Percentiles rank a stretch among this genome's conserved stretches.
Evolutionary conservation across 2,329 filamentous ascomycete genomes (phyloP).

Genomic region (Aureobasidium sp.): DNA sequence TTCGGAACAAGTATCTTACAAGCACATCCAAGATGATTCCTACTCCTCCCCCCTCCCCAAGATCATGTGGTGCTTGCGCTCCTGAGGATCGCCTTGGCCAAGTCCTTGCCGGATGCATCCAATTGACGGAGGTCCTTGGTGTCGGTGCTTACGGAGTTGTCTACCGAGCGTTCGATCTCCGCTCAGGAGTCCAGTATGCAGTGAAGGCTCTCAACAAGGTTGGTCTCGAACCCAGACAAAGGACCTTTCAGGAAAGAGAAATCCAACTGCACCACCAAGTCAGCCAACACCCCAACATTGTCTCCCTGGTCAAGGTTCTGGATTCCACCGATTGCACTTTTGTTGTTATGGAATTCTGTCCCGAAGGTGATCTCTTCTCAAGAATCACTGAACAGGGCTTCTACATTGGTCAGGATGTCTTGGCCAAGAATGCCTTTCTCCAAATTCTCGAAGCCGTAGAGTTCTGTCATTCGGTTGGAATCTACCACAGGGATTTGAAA

Average conservation of each 20-base stretch:
- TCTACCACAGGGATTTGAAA: constrained; percentile 96
- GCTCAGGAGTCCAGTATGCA: constrained; percentile 75
- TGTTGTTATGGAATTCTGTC: constrained; percentile 94
- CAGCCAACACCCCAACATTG: constrained; percentile 84
- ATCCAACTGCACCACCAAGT: constrained; percentile 86
- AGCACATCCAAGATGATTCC: constrained; percentile 45
- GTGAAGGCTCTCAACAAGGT: constrained; percentile 96
- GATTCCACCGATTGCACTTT: constrained; percentile 88
- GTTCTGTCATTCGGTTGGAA: constrained; percentile 85
- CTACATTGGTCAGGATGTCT: constrained; percentile 85
- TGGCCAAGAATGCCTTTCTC: constrained; percentile 81
- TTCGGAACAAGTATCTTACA: background rate
- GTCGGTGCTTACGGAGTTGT: constrained; percentile 96
- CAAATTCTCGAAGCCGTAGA: constrained; percentile 95
- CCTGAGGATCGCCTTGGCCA: constrained; percentile 84
- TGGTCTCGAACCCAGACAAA: constrained; percentile 80
- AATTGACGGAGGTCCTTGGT: constrained; percentile 78
- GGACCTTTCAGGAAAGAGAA: constrained; percentile 85
- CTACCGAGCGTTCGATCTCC: constrained; percentile 79
- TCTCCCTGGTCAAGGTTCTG: constrained; percentile 89
- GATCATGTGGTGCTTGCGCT: constrained; percentile 28
- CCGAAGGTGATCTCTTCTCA: constrained; percentile 91
- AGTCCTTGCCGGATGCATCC: constrained; percentile 72
- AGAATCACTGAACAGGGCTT: constrained; percentile 94
- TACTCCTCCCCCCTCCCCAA: constrained; percentile 44